These are phyloP conservation scores for Cystoderma amianthinum DNA, from an alignment of 768 basidiomycete species.

Conservation along the genomic window DNA sequence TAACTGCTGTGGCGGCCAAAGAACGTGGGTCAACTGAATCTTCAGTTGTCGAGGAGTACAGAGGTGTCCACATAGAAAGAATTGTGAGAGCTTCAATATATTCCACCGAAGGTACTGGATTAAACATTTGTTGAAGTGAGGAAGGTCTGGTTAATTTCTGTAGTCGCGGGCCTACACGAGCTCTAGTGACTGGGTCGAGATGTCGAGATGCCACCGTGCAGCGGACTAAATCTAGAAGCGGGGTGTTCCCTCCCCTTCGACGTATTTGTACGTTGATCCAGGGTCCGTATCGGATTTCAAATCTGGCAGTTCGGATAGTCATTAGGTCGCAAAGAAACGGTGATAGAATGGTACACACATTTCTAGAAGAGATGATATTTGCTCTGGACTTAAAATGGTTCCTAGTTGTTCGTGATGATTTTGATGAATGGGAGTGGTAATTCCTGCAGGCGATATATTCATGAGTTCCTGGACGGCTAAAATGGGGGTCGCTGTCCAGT, in stretches of 20 bases:
- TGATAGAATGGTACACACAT: conserved; percentile 21
- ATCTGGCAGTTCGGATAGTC: conserved; percentile 17
- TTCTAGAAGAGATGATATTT: conserved; percentile 27
- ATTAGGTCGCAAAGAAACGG: neutral
- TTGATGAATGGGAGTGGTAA: neutral
- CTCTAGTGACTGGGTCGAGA: conserved; percentile 24
- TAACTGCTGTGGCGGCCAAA: conserved; percentile 32
- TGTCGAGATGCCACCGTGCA: conserved; percentile 41
- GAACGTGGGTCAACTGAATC: conserved; percentile 27
- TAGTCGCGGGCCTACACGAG: conserved; percentile 28
- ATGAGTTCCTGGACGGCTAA: conserved; percentile 36
- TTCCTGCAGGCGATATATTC: conserved; percentile 6
- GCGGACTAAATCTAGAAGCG: conserved; percentile 34
- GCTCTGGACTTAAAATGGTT: conserved; percentile 22
- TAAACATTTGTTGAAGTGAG: conserved; percentile 31
- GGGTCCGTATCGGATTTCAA: conserved; percentile 34
- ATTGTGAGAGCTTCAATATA: conserved; percentile 33
- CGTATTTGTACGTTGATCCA: conserved; percentile 33
- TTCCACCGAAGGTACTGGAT: conserved; percentile 31
- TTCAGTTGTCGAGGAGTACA: conserved; percentile 21
- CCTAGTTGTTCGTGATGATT: neutral
- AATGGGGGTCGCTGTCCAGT: conserved; percentile 39
- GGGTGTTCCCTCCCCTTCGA: conserved; percentile 16
- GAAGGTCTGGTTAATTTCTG: conserved; percentile 33
- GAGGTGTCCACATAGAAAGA: conserved; percentile 36